A percentile compares a stretch with the other conserved stretches of the same genome.
Conservation (phyloP, 345 rosid species). For the Rhodamnia argentea region DNA sequence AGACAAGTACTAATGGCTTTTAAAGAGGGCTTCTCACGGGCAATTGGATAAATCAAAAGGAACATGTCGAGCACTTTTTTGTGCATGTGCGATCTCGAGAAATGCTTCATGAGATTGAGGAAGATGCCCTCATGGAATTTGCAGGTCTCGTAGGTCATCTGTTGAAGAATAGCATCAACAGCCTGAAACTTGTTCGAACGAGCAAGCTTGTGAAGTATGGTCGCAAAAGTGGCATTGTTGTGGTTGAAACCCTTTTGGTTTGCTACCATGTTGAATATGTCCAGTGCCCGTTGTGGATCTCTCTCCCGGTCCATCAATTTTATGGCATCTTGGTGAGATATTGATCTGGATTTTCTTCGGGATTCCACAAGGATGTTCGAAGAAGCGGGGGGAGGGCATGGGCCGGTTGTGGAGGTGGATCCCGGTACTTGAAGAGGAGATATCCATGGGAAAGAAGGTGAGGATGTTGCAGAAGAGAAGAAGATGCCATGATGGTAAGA, state of each 20-base stretch:
- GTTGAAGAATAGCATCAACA: conserved; percentile 61
- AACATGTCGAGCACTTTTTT: conserved; percentile 69
- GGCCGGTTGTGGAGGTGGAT: conserved; percentile 1
- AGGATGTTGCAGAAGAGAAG: conserved; percentile 3
- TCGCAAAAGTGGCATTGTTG: conserved; percentile 71
- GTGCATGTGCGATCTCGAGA: conserved; percentile 34
- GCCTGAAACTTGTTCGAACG: conserved; percentile 62
- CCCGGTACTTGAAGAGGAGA: conserved; percentile 34
- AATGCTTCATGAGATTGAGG: conserved; percentile 71
- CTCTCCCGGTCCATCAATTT: conserved; percentile 57
- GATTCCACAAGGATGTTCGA: conserved; percentile 9
- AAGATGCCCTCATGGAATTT: conserved; percentile 71
- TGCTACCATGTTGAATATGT: conserved; percentile 55
- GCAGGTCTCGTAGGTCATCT: conserved; percentile 81
- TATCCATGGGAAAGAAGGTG: conserved; percentile 51
- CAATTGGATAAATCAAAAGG: conserved; percentile 42
- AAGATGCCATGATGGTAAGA: not conserved
- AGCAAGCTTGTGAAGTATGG: conserved; percentile 57
- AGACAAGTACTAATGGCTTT: conserved; percentile 83
- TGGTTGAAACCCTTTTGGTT: conserved; percentile 73
- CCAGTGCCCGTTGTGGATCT: conserved; percentile 63
- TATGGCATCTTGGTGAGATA: conserved; percentile 57
- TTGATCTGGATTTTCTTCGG: conserved; percentile 31
- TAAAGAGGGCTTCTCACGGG: conserved; percentile 71
- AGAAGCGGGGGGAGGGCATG: conserved; percentile 23